Evolutionary conservation across 1,139 yeast species (phyloP).

Genomic region (Debaryomycetaceae sp.): DNA sequence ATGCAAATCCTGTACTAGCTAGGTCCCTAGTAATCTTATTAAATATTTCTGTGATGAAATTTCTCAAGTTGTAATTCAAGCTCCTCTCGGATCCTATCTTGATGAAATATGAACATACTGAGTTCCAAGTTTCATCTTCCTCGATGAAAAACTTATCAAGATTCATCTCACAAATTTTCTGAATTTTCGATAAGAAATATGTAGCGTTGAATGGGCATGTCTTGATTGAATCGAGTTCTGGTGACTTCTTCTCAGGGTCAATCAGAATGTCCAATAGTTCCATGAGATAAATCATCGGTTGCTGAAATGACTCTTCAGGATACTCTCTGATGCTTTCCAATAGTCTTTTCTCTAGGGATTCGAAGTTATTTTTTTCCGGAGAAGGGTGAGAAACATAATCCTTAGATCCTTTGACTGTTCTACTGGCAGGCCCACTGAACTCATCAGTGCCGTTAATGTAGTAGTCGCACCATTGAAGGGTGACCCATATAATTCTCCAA

Average conservation of each 20-base stretch:
- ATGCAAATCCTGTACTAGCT: slow-evolving; percentile 46
- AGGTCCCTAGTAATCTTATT: slow-evolving; percentile 46
- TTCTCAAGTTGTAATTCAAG: slow-evolving; percentile 39
- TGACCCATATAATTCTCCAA: slow-evolving; percentile 67
- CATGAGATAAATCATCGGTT: slow-evolving; percentile 44
- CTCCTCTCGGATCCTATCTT: slow-evolving; percentile 27
- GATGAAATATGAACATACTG: slow-evolving; percentile 43
- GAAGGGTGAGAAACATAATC: slow-evolving; percentile 32
- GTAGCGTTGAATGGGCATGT: slow-evolving; percentile 43
- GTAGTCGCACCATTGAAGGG: slow-evolving; percentile 75
- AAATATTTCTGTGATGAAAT: slow-evolving; percentile 46
- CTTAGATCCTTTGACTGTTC: slow-evolving; percentile 21
- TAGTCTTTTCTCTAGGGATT: slow-evolving; percentile 54
- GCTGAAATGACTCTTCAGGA: slow-evolving; percentile 45
- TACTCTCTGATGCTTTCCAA: slow-evolving; percentile 59
- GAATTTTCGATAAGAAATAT: slow-evolving; percentile 35
- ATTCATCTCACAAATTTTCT: slow-evolving; percentile 48
- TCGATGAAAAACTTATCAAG: slow-evolving; percentile 45
- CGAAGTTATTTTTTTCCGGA: slow-evolving; percentile 34
- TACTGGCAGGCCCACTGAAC: slow-evolving; percentile 20
- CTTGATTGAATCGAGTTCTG: slow-evolving; percentile 3
- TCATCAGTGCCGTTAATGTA: slow-evolving; percentile 61
- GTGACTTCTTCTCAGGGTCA: not conserved
- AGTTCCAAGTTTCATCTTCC: slow-evolving; percentile 42
- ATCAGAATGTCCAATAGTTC: slow-evolving; percentile 30